Evolutionary conservation across 2,329 filamentous ascomycete genomes (phyloP).

Genomic region (Tricladium varicosporioides): DNA sequence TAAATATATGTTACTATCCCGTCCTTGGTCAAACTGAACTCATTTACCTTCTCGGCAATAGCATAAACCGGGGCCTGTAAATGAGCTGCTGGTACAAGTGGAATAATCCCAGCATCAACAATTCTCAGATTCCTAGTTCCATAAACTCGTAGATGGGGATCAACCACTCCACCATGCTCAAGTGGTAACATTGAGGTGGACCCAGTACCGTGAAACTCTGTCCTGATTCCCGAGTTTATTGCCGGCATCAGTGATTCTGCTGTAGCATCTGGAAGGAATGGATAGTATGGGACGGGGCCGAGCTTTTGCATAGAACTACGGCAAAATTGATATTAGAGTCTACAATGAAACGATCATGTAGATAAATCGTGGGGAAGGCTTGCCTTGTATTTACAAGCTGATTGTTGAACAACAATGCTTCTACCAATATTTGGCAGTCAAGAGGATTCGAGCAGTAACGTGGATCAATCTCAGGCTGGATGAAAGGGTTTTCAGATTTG

Average conservation of each 20-base stretch:
- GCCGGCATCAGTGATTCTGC: constrained; percentile 20
- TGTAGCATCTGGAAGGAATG: constrained; percentile 21
- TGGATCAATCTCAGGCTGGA: constrained; percentile 46
- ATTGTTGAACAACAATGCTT: constrained; percentile 28
- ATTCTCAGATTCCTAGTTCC: constrained; percentile 27
- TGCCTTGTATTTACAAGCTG: constrained; percentile 20
- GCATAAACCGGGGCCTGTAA: constrained; percentile 26
- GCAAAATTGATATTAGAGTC: not conserved
- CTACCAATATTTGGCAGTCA: constrained; percentile 24
- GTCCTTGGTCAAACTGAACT: not conserved
- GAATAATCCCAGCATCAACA: constrained; percentile 29
- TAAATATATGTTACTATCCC: not conserved
- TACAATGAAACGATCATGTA: no score
- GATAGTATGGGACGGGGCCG: constrained; percentile 22
- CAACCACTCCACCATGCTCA: constrained; percentile 28
- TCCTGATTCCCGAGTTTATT: constrained; percentile 21
- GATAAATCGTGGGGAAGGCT: not conserved
- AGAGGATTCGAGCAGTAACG: constrained; percentile 27
- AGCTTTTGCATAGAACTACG: constrained; percentile 20
- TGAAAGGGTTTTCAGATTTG: constrained; percentile 37
- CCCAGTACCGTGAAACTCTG: constrained; percentile 27
- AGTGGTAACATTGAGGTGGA: constrained; percentile 26
- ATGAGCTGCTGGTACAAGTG: constrained; percentile 23
- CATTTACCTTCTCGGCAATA: constrained; percentile 26
- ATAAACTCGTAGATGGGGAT: constrained; percentile 27